phyloP scores from a whole-genome alignment of 2,329 filamentous ascomycete genomes.

The Delphinella strobiligena region DNA sequence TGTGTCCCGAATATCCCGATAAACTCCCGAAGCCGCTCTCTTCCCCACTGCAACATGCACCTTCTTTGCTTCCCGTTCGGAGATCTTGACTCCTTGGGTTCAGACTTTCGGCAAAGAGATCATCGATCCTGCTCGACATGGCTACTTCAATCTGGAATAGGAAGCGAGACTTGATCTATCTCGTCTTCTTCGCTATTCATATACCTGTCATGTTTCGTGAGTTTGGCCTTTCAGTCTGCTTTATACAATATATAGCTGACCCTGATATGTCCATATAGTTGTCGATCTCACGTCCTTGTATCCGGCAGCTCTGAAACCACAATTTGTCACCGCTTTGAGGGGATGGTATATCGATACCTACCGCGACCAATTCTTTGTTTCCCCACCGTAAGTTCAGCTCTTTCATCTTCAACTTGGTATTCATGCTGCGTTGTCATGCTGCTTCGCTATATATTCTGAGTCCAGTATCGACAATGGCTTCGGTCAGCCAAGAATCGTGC shows the following conservation, averaged over 20 bases:
- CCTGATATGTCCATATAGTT: conserved; percentile 26
- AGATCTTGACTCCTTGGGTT: too few species aligned
- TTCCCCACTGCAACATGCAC: too few species aligned
- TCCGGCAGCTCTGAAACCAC: conserved; percentile 37
- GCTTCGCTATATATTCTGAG: neutral
- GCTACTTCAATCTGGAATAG: conserved; percentile 22
- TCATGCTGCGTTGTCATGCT: neutral
- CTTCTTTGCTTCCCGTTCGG: too few species aligned
- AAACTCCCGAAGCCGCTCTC: too few species aligned
- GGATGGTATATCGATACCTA: conserved; percentile 49
- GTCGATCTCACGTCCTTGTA: conserved; percentile 51
- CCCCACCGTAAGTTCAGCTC: conserved; percentile 31
- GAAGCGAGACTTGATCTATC: conserved; percentile 36
- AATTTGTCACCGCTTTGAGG: conserved; percentile 38
- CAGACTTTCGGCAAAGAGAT: too few species aligned
- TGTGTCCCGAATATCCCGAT: too few species aligned
- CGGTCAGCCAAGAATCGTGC: neutral
- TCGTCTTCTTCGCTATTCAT: conserved; percentile 51
- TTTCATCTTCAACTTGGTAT: neutral
- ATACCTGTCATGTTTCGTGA: conserved; percentile 50
- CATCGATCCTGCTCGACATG: conserved; percentile 18
- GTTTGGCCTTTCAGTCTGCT: conserved; percentile 12
- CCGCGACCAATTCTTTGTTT: conserved; percentile 50
- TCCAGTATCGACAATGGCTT: too few species aligned
- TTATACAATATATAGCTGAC: neutral